Base-by-base conservation (phyloP, 768 basidiomycete species). In the Astraeus odoratus region DNA sequence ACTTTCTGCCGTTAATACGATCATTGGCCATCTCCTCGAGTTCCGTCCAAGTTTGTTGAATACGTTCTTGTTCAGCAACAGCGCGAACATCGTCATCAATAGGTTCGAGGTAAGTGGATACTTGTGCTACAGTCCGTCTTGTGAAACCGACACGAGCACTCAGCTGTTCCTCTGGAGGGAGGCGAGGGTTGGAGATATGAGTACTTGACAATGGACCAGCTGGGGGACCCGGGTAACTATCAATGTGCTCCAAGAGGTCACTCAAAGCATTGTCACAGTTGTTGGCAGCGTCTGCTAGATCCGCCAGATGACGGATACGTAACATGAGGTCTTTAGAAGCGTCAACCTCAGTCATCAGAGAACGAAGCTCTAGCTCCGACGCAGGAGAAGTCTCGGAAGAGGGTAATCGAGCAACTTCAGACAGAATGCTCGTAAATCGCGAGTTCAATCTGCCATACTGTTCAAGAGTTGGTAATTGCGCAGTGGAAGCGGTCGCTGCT, bases 221-320 rank as follows among this genome's bases (percentile, higher is more conserved):
- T 4, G 81, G 82, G 25, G 69, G 59, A 3, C 77, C 73, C 8
- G 90, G 89, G 57, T 81, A 91, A 54, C 84, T 88, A 59, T 94
- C 90, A 43, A 91, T 72, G 55, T 91, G 86, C 55, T 91, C 86
- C 37, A 94, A 67, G 4, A 93, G 70, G 60, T 92, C 87, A 54
- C 90, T 93, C 35, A 92, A 69, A 18, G 81, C 77, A n/a, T 71
- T 67, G 58, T 94, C 90, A 52, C 86, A 89, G 16, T 59, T 57
- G 22, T 70, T 69, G 8, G 83, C 60, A 27, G 67, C 57, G 18
- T 70, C 63, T 5, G 70, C 63, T 39, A 91, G 65, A n/a, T 69
- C 64, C 8, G 73, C 76, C n/a, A 93, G 65, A 29, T 64, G 65
- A 42, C 74, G 65, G 20, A 88, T 59, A 35, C 71, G 72, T 25